Percentiles rank a stretch among this genome's conserved stretches.
Conservation (phyloP, 768 basidiomycete genomes). For the Gyrodon lividus region DNA sequence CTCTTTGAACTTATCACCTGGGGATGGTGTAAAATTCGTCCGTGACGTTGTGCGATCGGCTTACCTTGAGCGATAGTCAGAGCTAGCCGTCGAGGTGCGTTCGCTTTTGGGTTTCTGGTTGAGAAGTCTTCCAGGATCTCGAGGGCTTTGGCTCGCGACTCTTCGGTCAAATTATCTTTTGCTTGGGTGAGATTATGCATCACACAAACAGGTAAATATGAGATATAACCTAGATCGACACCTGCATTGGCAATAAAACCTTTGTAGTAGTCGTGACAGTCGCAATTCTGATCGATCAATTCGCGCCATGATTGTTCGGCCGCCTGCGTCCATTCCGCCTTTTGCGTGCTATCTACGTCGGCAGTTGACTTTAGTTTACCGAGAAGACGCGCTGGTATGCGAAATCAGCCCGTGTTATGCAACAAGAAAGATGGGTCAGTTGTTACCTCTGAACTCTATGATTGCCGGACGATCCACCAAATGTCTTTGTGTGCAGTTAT, state of each 20-base stretch:
- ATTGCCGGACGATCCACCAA: slow-evolving; percentile 73
- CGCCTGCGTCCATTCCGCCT: slow-evolving; percentile 48
- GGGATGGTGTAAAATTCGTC: not conserved
- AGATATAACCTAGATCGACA: slow-evolving; percentile 55
- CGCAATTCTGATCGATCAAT: slow-evolving; percentile 83
- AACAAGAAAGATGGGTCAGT: not conserved
- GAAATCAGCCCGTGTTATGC: slow-evolving; percentile 3
- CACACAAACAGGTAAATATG: not conserved
- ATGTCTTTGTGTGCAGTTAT: slow-evolving; percentile 58
- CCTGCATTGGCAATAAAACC: slow-evolving; percentile 68
- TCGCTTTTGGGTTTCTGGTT: slow-evolving; percentile 61
- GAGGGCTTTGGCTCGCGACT: slow-evolving; percentile 52
- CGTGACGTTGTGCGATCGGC: not conserved
- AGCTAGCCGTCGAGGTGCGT: slow-evolving; percentile 70
- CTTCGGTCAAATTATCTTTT: slow-evolving; percentile 45
- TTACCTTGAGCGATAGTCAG: slow-evolving; percentile 61
- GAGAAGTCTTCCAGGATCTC: slow-evolving; percentile 58
- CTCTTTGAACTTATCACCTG: slow-evolving; percentile 67
- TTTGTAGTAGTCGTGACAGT: slow-evolving; percentile 76
- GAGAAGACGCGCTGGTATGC: slow-evolving; percentile 68
- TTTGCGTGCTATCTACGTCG: slow-evolving; percentile 12
- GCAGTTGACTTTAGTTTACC: slow-evolving; percentile 44
- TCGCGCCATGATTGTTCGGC: slow-evolving; percentile 80
- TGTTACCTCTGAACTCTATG: slow-evolving; percentile 64
- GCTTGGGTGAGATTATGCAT: slow-evolving; percentile 12